These are phyloP conservation scores for Epichloe typhina DNA, from an alignment of 2,329 filamentous ascomycete genomes.

Conservation along the genomic window DNA sequence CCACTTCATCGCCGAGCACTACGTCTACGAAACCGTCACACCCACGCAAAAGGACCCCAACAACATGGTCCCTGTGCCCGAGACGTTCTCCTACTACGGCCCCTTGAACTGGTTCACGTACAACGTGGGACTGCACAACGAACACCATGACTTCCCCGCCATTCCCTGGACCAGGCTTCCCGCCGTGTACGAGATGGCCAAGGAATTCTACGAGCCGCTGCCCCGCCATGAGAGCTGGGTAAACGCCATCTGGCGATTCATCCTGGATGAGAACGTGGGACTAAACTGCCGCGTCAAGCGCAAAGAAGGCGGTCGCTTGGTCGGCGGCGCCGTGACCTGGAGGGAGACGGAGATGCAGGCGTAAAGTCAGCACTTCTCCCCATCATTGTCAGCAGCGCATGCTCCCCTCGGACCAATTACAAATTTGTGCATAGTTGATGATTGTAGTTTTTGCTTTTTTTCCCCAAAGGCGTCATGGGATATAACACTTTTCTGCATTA, in stretches of 20 bases:
- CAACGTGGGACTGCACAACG: constrained; percentile 95
- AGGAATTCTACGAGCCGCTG: constrained; percentile 82
- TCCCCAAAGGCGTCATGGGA: no score
- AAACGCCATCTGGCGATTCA: constrained; percentile 90
- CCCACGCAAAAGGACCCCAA: constrained; percentile 41
- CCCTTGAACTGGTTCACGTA: constrained; percentile 85
- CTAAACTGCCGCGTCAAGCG: constrained; percentile 90
- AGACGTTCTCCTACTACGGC: constrained; percentile 97
- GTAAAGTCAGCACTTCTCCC: constrained; percentile 18
- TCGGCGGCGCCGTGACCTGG: constrained; percentile 43
- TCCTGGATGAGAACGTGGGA: constrained; percentile 78
- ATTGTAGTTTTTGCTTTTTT: no score
- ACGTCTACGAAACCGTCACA: constrained; percentile 58
- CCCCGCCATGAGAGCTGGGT: constrained; percentile 84
- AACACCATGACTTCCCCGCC: constrained; percentile 97
- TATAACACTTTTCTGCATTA: no score
- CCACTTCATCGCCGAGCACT: constrained; percentile 98
- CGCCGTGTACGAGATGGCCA: constrained; percentile 62
- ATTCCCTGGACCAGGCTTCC: constrained; percentile 86
- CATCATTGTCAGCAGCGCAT: no score
- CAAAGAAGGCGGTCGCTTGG: constrained; percentile 56
- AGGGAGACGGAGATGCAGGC: constrained; percentile 57
- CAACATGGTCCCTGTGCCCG: constrained; percentile 58
- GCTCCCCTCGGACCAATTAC: no score
- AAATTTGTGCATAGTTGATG: neutral